Percentiles rank a stretch among this genome's conserved stretches.
These are phyloP conservation scores for Podospora conica DNA, from an alignment of 495 filamentous ascomycete species.

Conservation along the genomic window DNA sequence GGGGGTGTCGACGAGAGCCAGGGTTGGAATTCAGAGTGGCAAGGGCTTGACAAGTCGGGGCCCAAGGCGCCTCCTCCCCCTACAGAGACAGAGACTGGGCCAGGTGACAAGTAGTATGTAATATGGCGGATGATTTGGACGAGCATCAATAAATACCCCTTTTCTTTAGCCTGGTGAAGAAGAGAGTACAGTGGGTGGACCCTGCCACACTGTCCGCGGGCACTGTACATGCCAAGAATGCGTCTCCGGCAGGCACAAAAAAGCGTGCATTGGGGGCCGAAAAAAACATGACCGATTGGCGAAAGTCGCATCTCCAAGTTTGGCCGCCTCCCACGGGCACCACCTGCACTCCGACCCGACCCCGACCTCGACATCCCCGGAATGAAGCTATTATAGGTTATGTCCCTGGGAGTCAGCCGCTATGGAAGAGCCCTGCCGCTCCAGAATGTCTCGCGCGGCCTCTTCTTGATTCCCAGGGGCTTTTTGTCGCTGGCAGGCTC, in stretches of 20 bases:
- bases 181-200: background rate
- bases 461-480: constrained; percentile 34
- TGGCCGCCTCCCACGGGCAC: background rate
- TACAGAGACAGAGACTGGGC: background rate
- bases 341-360: background rate
- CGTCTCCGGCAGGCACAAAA: background rate
- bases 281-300: background rate
- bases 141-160: constrained; percentile 2
- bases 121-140: background rate
- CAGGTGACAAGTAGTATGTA: background rate
- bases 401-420: constrained; percentile 39
- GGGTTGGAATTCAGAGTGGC: constrained; percentile 43
- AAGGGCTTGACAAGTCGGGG: constrained; percentile 40
- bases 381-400: constrained; percentile 34
- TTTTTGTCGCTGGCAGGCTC: background rate
- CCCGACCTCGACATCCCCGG: background rate
- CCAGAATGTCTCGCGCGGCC: constrained; percentile 15
- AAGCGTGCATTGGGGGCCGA: background rate
- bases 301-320: background rate
- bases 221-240: background rate
- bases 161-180: background rate
- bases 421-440: constrained; percentile 30
- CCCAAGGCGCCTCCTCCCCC: constrained; percentile 18
- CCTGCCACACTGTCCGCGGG: background rate
- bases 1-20: constrained; percentile 38